Base-by-base conservation (phyloP, 139 green algal genomes). In the Diplosphaera chodatii region DNA sequence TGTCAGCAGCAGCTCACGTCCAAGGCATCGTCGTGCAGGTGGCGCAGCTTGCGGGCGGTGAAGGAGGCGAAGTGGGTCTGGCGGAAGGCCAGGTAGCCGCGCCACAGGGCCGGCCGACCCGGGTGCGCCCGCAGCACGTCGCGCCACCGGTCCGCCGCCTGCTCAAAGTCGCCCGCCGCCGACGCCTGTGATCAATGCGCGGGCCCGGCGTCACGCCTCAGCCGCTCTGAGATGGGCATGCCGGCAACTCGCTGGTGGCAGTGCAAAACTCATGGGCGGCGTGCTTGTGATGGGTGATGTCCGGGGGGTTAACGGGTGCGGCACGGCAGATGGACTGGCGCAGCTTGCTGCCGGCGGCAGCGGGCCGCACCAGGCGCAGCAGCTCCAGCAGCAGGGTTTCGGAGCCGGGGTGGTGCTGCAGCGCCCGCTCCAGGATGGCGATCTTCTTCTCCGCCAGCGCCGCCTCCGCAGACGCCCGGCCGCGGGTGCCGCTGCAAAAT, bases 371-470 rank as follows among this genome's bases (percentile, higher is more conserved):
- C 32, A 70, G 67, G 25, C 84, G 32, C 32, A 96, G 72, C 27
- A 95, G 82, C n/a, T 79, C 80, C 67, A 93, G 74, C 62, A 93
- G 76, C 62, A 96, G 82, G 28, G 48, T 33, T 21, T 89, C 68
- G 2, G 82, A 85, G n/a, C 76, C 81, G 0, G 90, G 91, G 69
- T 92, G 80, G 70, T 86, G 65, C 48, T 78, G 64, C 31, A 96
- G 80, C 37, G 77, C 89, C 1, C 75, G 73, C 69, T 88, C 82
- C 40, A 92, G 78, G 23, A 95, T 85, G 1, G 90, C 69, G 16
- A 92, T 69, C 80, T 93, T 90, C 81, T 93, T 96, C 67, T 95
- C 90, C 3, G 83, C 80, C 10, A 73, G 77, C 15, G 41, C 83
- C 13, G 71, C 75, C 62, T 89, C 68, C 8, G 64, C n/a, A 18